Conservation (phyloP, 1,284 basidiomycete species). For the Cystobasidium pallidum region DNA sequence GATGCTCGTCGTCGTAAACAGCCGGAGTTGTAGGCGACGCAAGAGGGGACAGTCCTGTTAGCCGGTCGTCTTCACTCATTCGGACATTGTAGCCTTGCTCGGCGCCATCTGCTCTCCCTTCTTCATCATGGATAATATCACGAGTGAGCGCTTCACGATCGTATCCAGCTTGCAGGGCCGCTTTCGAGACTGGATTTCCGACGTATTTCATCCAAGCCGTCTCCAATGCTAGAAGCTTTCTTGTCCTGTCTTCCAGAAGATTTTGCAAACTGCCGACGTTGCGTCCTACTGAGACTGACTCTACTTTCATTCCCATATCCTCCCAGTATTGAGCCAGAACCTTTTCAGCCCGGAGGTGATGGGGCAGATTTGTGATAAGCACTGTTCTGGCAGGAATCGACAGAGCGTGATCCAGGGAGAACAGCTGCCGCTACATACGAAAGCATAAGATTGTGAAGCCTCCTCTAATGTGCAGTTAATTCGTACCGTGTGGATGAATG, state of each 20-base stretch:
- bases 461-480: no score
- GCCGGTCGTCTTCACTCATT: constrained; percentile 22
- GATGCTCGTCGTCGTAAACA: constrained; percentile 36
- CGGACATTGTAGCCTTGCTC: constrained; percentile 12
- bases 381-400: constrained; percentile 92
- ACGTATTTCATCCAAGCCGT: constrained; percentile 84
- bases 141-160: constrained; percentile 56
- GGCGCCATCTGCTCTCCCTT: constrained; percentile 30
- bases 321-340: constrained; percentile 93
- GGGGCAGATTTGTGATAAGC: constrained; percentile 79
- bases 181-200: constrained; percentile 83
- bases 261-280: constrained; percentile 75
- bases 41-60: constrained; percentile 5
- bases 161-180: constrained; percentile 71
- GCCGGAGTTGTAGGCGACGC: constrained; percentile 45
- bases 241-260: constrained; percentile 75
- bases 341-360: constrained; percentile 78
- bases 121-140: constrained; percentile 45
- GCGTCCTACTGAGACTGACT: constrained; percentile 85
- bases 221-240: constrained; percentile 77
- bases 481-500: constrained; percentile 73
- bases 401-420: constrained; percentile 89
- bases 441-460: constrained; percentile 49
- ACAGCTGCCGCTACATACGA: constrained; percentile 68
- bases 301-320: constrained; percentile 69